phyloP scores from a whole-genome alignment of 345 rosid species.

The Citrus reticulata region DNA sequence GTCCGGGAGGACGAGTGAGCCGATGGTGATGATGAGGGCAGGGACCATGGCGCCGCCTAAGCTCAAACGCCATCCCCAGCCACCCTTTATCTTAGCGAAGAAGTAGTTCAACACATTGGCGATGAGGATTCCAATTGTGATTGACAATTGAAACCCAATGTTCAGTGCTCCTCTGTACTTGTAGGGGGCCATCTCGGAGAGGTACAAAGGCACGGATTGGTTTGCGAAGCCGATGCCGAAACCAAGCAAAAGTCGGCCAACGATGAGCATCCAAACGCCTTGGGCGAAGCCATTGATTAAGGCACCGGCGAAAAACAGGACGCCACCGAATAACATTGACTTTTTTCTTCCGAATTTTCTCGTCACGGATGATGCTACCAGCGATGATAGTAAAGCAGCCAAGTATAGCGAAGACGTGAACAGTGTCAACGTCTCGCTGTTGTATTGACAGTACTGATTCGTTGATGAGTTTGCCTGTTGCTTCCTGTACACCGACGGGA shows the following conservation, averaged over 20 bases:
- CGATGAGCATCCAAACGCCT: conserved; percentile 83
- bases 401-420: conserved; percentile 93
- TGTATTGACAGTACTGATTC: conserved; percentile 81
- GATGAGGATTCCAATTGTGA: conserved; percentile 78
- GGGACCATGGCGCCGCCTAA: conserved; percentile 97
- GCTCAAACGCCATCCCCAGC: conserved; percentile 95
- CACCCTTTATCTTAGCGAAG: conserved; percentile 73
- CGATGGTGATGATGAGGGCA: conserved; percentile 72
- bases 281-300: conserved; percentile 74
- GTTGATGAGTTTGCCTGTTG: conserved; percentile 31
- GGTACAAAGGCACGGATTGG: conserved; percentile 95
- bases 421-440: conserved; percentile 66
- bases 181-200: conserved; percentile 98
- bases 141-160: conserved; percentile 89
- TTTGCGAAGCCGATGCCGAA: conserved; percentile 97
- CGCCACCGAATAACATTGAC: conserved; percentile 88
- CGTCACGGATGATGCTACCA: conserved; percentile 77
- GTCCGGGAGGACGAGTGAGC: conserved; percentile 81
- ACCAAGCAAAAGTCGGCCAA: conserved; percentile 91
- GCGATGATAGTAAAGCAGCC: conserved; percentile 76
- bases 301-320: conserved; percentile 83
- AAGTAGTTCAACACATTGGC: conserved; percentile 81
- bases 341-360: conserved; percentile 65
- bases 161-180: conserved; percentile 85
- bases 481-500: conserved; percentile 60